phyloP scores from a whole-genome alignment of 768 basidiomycete genomes.

The Lactarius psammicola region DNA sequence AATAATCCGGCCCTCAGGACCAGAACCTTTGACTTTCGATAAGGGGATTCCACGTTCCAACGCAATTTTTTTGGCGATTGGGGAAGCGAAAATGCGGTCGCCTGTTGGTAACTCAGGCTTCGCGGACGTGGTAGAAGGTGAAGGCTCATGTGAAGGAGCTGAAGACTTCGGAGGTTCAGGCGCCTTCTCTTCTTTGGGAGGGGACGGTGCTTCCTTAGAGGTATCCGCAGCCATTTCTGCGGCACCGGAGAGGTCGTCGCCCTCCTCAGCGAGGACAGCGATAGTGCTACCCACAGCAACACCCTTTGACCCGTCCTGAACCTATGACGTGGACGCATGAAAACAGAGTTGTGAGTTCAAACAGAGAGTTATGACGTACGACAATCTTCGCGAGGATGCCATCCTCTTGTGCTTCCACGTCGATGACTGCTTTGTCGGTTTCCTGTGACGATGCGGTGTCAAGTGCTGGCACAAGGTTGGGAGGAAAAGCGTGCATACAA shows the following conservation, averaged over 20 bases:
- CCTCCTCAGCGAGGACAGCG: slow-evolving; percentile 91
- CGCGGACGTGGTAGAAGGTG: slow-evolving; percentile 40
- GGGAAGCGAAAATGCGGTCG: slow-evolving; percentile 90
- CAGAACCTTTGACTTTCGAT: slow-evolving; percentile 85
- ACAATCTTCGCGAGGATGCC: slow-evolving; percentile 96
- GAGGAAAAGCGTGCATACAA: slow-evolving; percentile 54
- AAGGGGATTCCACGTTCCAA: slow-evolving; percentile 92
- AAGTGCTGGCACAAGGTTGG: slow-evolving; percentile 24
- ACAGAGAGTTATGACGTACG: slow-evolving; percentile 46
- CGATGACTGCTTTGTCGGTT: slow-evolving; percentile 99
- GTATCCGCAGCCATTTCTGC: slow-evolving; percentile 69
- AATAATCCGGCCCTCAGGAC: slow-evolving; percentile 91
- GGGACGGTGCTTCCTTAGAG: slow-evolving; percentile 40
- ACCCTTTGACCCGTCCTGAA: slow-evolving; percentile 80
- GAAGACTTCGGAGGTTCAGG: slow-evolving; percentile 46
- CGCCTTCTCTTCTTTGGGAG: slow-evolving; percentile 38
- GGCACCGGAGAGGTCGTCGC: slow-evolving; percentile 88
- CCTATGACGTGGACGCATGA: slow-evolving; percentile 43
- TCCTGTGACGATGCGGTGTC: slow-evolving; percentile 52
- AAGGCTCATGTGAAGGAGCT: slow-evolving; percentile 36
- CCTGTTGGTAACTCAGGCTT: slow-evolving; percentile 61
- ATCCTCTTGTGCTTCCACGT: slow-evolving; percentile 98
- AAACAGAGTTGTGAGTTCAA: neutral
- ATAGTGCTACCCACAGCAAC: slow-evolving; percentile 85
- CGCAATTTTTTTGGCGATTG: slow-evolving; percentile 96